phyloP scores from a whole-genome alignment of 2,329 filamentous ascomycete genomes.

The Trichoderma sp. region DNA sequence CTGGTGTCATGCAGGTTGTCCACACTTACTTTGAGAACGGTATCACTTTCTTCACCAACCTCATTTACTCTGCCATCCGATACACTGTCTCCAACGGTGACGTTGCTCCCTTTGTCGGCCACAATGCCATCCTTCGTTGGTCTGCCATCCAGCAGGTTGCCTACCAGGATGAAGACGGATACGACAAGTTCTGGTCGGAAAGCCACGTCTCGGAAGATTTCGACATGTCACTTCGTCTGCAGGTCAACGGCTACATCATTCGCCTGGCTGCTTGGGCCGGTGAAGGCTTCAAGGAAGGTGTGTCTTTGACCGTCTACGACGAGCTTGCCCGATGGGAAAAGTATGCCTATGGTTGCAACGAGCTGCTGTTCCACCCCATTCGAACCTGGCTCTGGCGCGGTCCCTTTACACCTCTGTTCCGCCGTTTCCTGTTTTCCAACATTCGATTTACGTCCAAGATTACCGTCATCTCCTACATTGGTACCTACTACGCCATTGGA shows the following conservation, averaged over 20 bases:
- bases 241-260: constrained; percentile 69
- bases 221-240: constrained; percentile 75
- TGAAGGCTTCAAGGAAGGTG: constrained; percentile 78
- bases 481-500: constrained; percentile 76
- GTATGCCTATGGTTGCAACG: constrained; percentile 81
- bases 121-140: constrained; percentile 76
- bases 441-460: constrained; percentile 75
- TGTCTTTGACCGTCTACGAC: constrained; percentile 80
- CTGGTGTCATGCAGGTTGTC: constrained; percentile 76
- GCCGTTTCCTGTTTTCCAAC: constrained; percentile 67
- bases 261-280: constrained; percentile 70
- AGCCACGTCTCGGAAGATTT: constrained; percentile 79
- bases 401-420: constrained; percentile 77
- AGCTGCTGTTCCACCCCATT: constrained; percentile 76
- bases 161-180: constrained; percentile 66
- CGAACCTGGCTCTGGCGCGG: constrained; percentile 69
- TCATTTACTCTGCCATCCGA: constrained; percentile 73
- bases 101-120: constrained; percentile 76
- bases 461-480: constrained; percentile 73
- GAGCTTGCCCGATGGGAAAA: constrained; percentile 85
- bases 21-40: constrained; percentile 70
- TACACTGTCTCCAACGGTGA: constrained; percentile 76
- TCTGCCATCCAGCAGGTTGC: constrained; percentile 70
- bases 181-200: constrained; percentile 81
- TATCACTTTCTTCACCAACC: constrained; percentile 69